Percentiles rank a stretch among this genome's conserved stretches.
Evolutionary conservation across 1,284 basidiomycete species (phyloP).

Genomic region (Trichosporon asahii): DNA sequence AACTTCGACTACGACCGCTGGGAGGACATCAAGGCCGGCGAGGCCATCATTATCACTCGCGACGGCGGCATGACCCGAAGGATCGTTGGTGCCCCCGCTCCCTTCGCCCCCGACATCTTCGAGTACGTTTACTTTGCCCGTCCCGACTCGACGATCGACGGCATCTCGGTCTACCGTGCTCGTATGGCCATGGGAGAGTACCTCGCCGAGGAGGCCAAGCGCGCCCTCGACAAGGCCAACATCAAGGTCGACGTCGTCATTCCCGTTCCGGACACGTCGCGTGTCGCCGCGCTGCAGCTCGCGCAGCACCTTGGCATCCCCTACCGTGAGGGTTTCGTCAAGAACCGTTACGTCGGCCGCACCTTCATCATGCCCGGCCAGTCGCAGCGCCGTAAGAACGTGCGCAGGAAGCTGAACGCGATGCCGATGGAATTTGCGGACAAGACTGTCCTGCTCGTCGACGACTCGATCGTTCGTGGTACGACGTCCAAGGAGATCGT

Average conservation of each 20-base stretch:
- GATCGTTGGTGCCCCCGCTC: constrained; percentile 65
- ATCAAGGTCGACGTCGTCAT: constrained; percentile 90
- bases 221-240: constrained; percentile 66
- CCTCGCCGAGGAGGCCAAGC: constrained; percentile 80
- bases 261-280: constrained; percentile 94
- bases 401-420: constrained; percentile 92
- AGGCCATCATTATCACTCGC: constrained; percentile 93
- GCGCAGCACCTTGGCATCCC: constrained; percentile 87
- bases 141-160: constrained; percentile 95
- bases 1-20: constrained; percentile 73
- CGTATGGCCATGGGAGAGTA: constrained; percentile 99
- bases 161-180: constrained; percentile 93
- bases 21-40: constrained; percentile 89
- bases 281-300: constrained; percentile 91
- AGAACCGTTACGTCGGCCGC: constrained; percentile 96
- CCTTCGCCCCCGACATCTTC: constrained; percentile 97
- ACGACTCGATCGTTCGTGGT: constrained; percentile 97
- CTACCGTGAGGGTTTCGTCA: constrained; percentile 97
- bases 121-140: constrained; percentile 99
- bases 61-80: constrained; percentile 64
- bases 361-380: constrained; percentile 99
- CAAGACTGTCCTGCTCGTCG: constrained; percentile 93
- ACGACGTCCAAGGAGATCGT: constrained; percentile 99
- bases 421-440: constrained; percentile 97
- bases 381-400: constrained; percentile 81